These are phyloP conservation scores for Corinectria fuckeliana DNA, from an alignment of 2,329 filamentous ascomycete genomes.

Conservation along the genomic window DNA sequence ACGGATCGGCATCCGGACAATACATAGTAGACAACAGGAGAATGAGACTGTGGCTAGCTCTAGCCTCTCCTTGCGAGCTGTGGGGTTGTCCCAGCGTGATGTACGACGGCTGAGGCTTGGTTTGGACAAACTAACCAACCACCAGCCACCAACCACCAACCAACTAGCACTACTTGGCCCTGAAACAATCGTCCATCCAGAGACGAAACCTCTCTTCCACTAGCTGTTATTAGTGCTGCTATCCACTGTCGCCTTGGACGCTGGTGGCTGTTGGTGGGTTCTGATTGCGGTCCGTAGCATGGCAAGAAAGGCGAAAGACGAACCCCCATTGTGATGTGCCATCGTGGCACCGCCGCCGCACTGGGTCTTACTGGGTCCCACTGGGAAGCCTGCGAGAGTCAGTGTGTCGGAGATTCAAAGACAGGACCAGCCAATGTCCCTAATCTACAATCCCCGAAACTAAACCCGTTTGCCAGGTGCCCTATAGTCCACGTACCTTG, in stretches of 20 bases:
- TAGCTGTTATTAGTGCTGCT: not conserved
- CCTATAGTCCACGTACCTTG: conserved; percentile 17
- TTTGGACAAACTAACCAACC: conserved; percentile 20
- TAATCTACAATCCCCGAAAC: conserved; percentile 9
- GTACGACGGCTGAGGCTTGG: conserved; percentile 23
- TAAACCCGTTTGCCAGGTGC: conserved; percentile 1
- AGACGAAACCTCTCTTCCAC: not conserved
- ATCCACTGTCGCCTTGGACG: not conserved
- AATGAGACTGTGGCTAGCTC: not conserved
- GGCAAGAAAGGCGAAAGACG: not conserved
- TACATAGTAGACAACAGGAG: too few species aligned
- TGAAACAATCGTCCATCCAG: conserved; percentile 7
- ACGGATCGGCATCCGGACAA: conserved; percentile 24
- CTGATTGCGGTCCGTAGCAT: not conserved
- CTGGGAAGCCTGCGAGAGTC: conserved; percentile 10
- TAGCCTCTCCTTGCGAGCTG: conserved; percentile 12
- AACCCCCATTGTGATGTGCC: conserved; percentile 5
- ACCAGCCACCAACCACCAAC: conserved; percentile 9
- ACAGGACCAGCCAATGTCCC: conserved; percentile 4
- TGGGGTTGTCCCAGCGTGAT: conserved; percentile 29
- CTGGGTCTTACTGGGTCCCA: conserved; percentile 3
- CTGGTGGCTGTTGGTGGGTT: not conserved
- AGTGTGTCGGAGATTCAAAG: conserved; percentile 19
- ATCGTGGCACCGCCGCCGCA: conserved; percentile 5
- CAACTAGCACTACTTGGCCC: conserved; percentile 3